These are phyloP conservation scores for Bipolaris gigantea DNA, from an alignment of 2,329 filamentous ascomycete species.

Conservation along the genomic window DNA sequence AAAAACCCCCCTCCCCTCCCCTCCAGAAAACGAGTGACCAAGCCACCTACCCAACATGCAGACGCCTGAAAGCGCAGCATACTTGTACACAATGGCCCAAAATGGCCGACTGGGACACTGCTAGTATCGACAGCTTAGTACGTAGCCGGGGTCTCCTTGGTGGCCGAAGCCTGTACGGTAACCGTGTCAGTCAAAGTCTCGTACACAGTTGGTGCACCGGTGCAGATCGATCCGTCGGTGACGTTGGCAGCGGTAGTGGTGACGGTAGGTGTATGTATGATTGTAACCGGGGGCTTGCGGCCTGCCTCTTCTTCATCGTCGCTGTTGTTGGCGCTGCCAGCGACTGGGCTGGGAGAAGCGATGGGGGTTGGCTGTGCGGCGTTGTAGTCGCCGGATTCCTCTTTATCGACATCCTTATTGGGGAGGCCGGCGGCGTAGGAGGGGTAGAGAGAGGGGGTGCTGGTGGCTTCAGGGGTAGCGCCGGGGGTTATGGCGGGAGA, in stretches of 20 bases:
- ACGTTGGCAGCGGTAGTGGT: constrained; percentile 23
- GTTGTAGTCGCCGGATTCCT: constrained; percentile 3
- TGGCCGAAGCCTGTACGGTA: constrained; percentile 18
- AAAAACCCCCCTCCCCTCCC: too few species aligned
- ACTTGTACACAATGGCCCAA: too few species aligned
- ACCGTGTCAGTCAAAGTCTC: constrained; percentile 30
- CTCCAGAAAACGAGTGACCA: background rate
- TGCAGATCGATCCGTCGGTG: constrained; percentile 16
- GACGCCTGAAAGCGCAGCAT: background rate
- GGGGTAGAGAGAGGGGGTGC: constrained; percentile 1
- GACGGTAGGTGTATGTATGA: constrained; percentile 35
- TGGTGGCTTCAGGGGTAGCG: constrained; percentile 3
- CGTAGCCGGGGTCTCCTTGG: constrained; percentile 3
- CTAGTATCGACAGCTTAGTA: background rate
- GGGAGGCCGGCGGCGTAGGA: constrained; percentile 15
- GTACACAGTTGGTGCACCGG: constrained; percentile 13
- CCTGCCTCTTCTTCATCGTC: constrained; percentile 3
- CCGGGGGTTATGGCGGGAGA: background rate
- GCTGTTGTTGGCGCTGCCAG: background rate
- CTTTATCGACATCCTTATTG: constrained; percentile 12
- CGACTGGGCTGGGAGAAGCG: constrained; percentile 6
- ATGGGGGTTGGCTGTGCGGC: constrained; percentile 1
- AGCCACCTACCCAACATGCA: background rate
- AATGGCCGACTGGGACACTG: too few species aligned
- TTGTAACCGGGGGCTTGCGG: constrained; percentile 27